Percentiles rank a stretch among this genome's conserved stretches.
These are phyloP conservation scores for Neofusicoccum ribis DNA, from an alignment of 2,329 filamentous ascomycete species.

Conservation along the genomic window DNA sequence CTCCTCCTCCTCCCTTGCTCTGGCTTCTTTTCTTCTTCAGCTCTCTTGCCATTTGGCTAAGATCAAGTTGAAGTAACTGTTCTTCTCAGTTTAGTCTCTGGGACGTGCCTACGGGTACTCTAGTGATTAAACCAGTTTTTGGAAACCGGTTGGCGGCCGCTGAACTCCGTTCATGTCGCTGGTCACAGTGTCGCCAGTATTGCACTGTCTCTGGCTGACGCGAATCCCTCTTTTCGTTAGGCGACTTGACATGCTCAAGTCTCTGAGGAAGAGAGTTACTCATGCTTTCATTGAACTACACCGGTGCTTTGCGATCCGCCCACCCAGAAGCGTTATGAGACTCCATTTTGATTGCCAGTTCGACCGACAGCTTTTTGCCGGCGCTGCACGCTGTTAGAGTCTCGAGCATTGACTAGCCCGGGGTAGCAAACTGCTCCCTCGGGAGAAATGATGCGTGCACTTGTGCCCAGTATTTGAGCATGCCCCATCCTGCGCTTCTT, in stretches of 20 bases:
- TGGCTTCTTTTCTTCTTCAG: neutral
- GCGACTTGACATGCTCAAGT: neutral
- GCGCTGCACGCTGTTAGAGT: too few relatives aligned
- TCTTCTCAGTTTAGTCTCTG: neutral
- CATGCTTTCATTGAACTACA: too few relatives aligned
- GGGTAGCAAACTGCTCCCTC: too few relatives aligned
- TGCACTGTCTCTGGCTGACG: neutral
- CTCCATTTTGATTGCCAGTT: too few relatives aligned
- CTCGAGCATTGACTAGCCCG: too few relatives aligned
- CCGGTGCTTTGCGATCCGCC: too few relatives aligned
- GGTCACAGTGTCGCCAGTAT: neutral
- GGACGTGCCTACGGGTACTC: neutral
- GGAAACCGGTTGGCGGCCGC: neutral
- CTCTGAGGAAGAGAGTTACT: neutral
- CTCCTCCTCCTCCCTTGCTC: neutral
- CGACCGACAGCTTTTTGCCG: too few relatives aligned
- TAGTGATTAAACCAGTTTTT: neutral
- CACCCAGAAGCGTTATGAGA: too few relatives aligned
- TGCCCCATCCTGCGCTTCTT: too few relatives aligned
- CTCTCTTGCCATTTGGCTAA: constrained; percentile 6
- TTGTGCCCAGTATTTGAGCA: too few relatives aligned
- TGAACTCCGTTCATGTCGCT: neutral
- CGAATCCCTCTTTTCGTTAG: neutral
- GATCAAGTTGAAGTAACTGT: neutral
- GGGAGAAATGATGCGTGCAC: too few relatives aligned